Evolutionary conservation across 495 filamentous ascomycete genomes (phyloP).

Genomic region (Extremus antarcticus): DNA sequence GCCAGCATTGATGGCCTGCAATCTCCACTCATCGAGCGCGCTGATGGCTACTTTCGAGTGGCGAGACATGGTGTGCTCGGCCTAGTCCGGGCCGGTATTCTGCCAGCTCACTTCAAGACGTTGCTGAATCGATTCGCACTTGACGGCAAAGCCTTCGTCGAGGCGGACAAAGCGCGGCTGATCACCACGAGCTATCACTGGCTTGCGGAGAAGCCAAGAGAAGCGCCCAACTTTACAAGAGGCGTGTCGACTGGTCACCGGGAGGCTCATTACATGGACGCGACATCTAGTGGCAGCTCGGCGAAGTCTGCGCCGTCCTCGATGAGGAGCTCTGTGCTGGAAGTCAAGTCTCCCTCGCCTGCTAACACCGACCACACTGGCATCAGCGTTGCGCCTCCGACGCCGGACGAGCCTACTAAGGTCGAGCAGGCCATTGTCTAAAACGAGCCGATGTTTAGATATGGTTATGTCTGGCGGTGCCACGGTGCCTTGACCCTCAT

Average conservation of each 20-base stretch:
- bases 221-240: background rate
- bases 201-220: constrained; percentile 45
- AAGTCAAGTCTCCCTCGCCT: background rate
- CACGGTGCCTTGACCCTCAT: no score
- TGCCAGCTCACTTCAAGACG: constrained; percentile 52
- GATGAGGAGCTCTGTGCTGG: background rate
- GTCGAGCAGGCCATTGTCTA: no score
- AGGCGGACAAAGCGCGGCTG: constrained; percentile 51
- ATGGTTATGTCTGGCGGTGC: no score
- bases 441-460: no score
- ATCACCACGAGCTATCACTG: constrained; percentile 52
- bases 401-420: background rate
- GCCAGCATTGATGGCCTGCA: constrained; percentile 49
- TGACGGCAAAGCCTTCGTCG: constrained; percentile 50
- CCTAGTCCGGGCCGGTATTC: constrained; percentile 37
- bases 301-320: background rate
- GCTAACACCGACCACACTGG: background rate
- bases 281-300: background rate
- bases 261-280: background rate
- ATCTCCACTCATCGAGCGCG: constrained; percentile 49
- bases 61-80: constrained; percentile 43
- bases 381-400: background rate
- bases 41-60: constrained; percentile 50
- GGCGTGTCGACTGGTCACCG: background rate
- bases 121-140: constrained; percentile 51